A percentile compares a stretch with the other conserved stretches of the same genome.
Evolutionary conservation across 495 filamentous ascomycete genomes (phyloP).

Genomic region (Lophiotrema nucula): DNA sequence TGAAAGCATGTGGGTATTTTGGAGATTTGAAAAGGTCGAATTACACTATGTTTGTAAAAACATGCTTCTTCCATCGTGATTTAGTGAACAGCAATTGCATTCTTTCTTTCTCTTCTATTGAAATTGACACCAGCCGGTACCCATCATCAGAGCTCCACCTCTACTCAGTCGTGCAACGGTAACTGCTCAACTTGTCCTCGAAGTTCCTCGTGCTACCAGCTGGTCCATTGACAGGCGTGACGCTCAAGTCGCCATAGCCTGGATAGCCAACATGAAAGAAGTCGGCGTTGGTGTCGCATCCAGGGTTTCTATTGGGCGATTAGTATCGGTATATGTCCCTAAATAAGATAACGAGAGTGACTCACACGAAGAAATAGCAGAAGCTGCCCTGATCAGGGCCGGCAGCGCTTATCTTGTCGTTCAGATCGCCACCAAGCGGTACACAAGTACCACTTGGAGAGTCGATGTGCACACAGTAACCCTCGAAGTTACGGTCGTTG

Average conservation of each 20-base stretch:
- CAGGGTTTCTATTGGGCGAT: not conserved
- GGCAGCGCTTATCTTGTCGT: slow-evolving; percentile 9
- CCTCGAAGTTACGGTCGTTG: not conserved
- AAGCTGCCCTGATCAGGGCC: slow-evolving; percentile 3
- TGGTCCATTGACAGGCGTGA: not conserved
- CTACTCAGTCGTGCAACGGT: not conserved
- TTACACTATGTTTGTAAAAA: too few relatives aligned
- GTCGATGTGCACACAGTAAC: slow-evolving; percentile 1
- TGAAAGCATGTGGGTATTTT: too few relatives aligned
- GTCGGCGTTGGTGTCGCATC: slow-evolving; percentile 4
- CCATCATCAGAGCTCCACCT: too few relatives aligned
- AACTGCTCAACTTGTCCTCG: slow-evolving; percentile 11
- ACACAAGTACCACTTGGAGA: not conserved
- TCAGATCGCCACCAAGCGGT: slow-evolving; percentile 1
- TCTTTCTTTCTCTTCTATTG: too few relatives aligned
- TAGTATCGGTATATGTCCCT: not conserved
- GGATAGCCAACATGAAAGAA: slow-evolving; percentile 9
- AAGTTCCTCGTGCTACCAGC: slow-evolving; percentile 8
- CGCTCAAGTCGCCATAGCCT: not conserved
- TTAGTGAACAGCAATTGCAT: too few relatives aligned
- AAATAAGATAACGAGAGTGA: not conserved
- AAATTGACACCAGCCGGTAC: too few relatives aligned
- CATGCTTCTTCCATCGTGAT: too few relatives aligned
- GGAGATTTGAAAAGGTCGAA: too few relatives aligned
- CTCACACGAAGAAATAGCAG: slow-evolving; percentile 9